A percentile compares a stretch with the other conserved stretches of the same genome.
Evolutionary conservation across 164 flowering plant genomes (phyloP).

Genomic region (Macadamia tetraphylla): DNA sequence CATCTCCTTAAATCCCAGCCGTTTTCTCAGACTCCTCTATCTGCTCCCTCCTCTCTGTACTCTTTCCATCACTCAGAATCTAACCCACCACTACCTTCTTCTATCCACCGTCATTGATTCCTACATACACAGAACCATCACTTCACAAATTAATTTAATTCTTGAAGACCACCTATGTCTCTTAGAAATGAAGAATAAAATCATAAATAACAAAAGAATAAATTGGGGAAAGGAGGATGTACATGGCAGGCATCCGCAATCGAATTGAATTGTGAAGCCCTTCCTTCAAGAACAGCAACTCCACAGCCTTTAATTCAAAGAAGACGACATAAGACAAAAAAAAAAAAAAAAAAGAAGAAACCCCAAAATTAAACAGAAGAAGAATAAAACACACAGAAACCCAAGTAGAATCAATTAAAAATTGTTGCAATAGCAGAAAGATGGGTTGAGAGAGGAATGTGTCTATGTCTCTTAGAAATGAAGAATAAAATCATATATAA

Average conservation of each 20-base stretch:
- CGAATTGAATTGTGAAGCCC: neutral
- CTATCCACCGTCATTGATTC: neutral
- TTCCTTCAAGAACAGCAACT: too few species aligned
- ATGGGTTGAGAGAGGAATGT: neutral
- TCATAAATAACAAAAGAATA: neutral
- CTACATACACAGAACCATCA: neutral
- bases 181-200: neutral
- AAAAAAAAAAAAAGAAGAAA: neutral
- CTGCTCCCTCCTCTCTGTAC: neutral
- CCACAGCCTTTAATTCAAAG: neutral
- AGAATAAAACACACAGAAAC: too few species aligned
- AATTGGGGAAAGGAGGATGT: neutral
- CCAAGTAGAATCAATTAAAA: too few species aligned
- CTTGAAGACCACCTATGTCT: neutral
- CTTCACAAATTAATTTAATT: conserved; percentile 6
- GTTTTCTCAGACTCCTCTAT: neutral
- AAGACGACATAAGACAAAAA: neutral
- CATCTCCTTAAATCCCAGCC: conserved; percentile 4
- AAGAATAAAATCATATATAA: too few species aligned
- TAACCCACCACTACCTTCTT: conserved; percentile 4
- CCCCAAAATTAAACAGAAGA: neutral
- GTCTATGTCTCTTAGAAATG: neutral
- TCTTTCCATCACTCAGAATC: neutral
- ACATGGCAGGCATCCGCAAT: neutral
- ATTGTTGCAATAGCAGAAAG: neutral